These are phyloP conservation scores for Yamadazyma buinensis DNA, from an alignment of 1,139 yeast genomes.

Conservation along the genomic window DNA sequence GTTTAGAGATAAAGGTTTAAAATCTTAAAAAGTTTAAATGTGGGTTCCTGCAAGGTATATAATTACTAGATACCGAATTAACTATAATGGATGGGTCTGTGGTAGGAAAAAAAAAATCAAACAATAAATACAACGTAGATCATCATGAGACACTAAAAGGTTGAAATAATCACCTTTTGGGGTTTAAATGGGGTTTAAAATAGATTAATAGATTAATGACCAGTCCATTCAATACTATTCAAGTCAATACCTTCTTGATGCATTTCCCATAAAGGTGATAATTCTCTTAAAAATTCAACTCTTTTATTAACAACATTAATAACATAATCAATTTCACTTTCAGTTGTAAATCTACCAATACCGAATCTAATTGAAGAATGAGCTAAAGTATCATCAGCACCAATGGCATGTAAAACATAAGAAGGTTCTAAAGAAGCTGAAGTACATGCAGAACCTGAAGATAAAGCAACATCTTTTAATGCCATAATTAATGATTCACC, in stretches of 20 bases:
- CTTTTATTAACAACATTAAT: constrained; percentile 82
- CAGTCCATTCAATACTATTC: constrained; percentile 94
- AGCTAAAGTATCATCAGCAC: constrained; percentile 97
- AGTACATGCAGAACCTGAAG: constrained; percentile 99
- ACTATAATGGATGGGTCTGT: no score
- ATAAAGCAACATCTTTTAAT: constrained; percentile 89
- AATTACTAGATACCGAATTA: no score
- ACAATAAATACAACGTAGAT: no score
- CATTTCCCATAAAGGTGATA: constrained; percentile 99
- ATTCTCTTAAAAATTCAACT: constrained; percentile 85
- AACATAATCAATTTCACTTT: constrained; percentile 91
- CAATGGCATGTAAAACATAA: constrained; percentile 91
- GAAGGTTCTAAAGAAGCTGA: constrained; percentile 98
- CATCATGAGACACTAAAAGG: no score
- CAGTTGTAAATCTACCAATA: constrained; percentile 95
- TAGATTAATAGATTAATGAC: constrained; percentile 48
- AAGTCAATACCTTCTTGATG: constrained; percentile 97
- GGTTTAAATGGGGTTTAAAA: background rate
- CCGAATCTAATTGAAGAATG: constrained; percentile 97
- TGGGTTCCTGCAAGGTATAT: no score
- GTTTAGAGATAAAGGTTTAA: no score
- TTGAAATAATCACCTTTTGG: background rate
- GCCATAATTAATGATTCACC: constrained; percentile 99
- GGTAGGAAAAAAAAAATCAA: no score
- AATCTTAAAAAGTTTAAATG: no score